phyloP scores from a whole-genome alignment of 371 early-diverging fungal species.

The Mucor saturninus region DNA sequence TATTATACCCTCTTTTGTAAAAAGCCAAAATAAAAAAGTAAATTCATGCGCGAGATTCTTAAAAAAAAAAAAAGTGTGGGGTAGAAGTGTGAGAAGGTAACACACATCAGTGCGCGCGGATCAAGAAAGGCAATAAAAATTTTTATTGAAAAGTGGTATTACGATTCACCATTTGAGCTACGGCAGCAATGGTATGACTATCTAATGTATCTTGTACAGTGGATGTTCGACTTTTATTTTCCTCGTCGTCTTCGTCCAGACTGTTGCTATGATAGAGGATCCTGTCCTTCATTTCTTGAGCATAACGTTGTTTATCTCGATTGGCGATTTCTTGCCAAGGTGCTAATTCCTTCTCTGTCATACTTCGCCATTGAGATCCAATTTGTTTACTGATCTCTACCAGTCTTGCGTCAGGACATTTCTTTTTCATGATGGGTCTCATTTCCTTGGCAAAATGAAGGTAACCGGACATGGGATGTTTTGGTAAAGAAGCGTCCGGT shows the following conservation, averaged over 20 bases:
- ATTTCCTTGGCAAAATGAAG: slow-evolving; percentile 68
- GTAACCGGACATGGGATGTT: slow-evolving; percentile 82
- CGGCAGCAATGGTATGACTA: slow-evolving; percentile 28
- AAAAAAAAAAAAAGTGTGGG: too few relatives aligned
- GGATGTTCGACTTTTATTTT: background rate
- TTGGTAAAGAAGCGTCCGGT: slow-evolving; percentile 71
- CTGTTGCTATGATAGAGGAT: slow-evolving; percentile 24
- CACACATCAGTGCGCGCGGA: too few relatives aligned
- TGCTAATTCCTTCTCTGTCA: slow-evolving; percentile 52
- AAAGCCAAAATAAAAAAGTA: too few relatives aligned
- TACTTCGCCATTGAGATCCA: slow-evolving; percentile 66
- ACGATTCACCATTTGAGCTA: slow-evolving; percentile 35
- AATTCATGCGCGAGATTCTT: too few relatives aligned
- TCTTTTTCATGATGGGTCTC: slow-evolving; percentile 60
- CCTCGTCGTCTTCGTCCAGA: slow-evolving; percentile 5
- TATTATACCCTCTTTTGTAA: too few relatives aligned
- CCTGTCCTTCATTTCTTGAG: slow-evolving; percentile 62
- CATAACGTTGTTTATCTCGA: slow-evolving; percentile 76
- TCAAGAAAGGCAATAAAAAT: background rate
- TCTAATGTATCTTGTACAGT: slow-evolving; percentile 12
- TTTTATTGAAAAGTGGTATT: background rate
- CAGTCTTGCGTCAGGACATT: slow-evolving; percentile 60
- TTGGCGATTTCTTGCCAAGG: slow-evolving; percentile 70
- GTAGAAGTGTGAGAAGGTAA: too few relatives aligned
- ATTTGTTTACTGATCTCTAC: slow-evolving; percentile 71